Percentiles rank a stretch among this genome's conserved stretches.
phyloP scores from a whole-genome alignment of 2,329 filamentous ascomycete genomes.

The Drechslerella stenobrocha region DNA sequence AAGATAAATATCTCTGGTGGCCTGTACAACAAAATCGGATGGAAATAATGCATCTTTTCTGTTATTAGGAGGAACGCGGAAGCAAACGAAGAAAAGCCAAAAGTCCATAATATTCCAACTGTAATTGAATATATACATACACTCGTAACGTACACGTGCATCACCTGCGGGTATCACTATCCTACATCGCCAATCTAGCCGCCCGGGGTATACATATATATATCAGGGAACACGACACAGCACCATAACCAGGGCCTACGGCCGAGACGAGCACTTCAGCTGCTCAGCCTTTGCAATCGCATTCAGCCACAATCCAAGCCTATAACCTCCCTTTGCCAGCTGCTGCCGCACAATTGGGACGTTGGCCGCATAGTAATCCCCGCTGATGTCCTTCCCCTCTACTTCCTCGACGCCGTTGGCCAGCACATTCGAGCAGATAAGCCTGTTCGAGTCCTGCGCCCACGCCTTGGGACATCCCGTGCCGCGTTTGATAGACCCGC shows the following conservation, averaged over 20 bases:
- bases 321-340: slow-evolving; percentile 69
- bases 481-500: slow-evolving; percentile 62
- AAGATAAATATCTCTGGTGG: too few relatives aligned
- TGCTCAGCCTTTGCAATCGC: slow-evolving; percentile 57
- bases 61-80: too few relatives aligned
- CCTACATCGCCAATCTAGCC: background rate
- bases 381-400: slow-evolving; percentile 64
- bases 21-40: too few relatives aligned
- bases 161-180: slow-evolving; percentile 11
- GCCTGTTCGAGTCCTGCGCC: slow-evolving; percentile 67
- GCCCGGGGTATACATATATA: background rate
- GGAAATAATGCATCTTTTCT: too few relatives aligned
- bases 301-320: slow-evolving; percentile 68
- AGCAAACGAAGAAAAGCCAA: too few relatives aligned
- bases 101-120: too few relatives aligned
- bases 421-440: slow-evolving; percentile 64
- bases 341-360: slow-evolving; percentile 67
- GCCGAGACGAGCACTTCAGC: slow-evolving; percentile 13
- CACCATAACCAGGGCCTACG: too few relatives aligned
- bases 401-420: slow-evolving; percentile 66
- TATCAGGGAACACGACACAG: too few relatives aligned
- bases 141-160: background rate
- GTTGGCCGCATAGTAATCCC: slow-evolving; percentile 66
- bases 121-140: too few relatives aligned
- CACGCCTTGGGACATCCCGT: slow-evolving; percentile 64